These are phyloP conservation scores for Naegleria gruberi DNA, from an alignment of 208 protist genomes.

Conservation along the genomic window DNA sequence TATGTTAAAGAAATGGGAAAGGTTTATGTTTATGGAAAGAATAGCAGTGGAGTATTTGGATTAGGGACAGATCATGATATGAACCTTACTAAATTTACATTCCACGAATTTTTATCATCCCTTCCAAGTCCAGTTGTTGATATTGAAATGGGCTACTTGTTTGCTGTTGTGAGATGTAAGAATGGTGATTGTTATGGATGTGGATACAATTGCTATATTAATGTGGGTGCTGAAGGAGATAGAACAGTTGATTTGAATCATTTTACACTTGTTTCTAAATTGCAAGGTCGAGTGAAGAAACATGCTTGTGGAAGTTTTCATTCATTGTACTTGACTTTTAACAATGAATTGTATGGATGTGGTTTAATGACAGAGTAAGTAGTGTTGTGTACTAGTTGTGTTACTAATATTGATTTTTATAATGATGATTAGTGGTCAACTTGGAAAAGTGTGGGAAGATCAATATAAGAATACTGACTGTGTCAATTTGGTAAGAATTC, in stretches of 20 bases:
- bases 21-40: background rate
- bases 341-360: background rate
- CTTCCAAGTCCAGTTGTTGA: background rate
- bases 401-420: no score
- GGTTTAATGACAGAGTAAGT: background rate
- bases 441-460: background rate
- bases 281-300: background rate
- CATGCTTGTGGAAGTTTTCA: background rate
- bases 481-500: background rate
- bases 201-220: background rate
- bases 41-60: background rate
- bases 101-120: background rate
- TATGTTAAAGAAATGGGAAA: background rate
- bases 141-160: background rate
- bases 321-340: background rate
- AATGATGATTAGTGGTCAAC: background rate
- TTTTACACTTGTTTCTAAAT: background rate
- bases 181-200: background rate
- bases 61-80: background rate
- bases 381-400: no score
- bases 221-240: background rate
- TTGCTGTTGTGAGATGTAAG: background rate
- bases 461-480: background rate
- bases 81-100: background rate
- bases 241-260: background rate